phyloP scores from a whole-genome alignment of 257 asterid species.

The Lycium barbarum region DNA sequence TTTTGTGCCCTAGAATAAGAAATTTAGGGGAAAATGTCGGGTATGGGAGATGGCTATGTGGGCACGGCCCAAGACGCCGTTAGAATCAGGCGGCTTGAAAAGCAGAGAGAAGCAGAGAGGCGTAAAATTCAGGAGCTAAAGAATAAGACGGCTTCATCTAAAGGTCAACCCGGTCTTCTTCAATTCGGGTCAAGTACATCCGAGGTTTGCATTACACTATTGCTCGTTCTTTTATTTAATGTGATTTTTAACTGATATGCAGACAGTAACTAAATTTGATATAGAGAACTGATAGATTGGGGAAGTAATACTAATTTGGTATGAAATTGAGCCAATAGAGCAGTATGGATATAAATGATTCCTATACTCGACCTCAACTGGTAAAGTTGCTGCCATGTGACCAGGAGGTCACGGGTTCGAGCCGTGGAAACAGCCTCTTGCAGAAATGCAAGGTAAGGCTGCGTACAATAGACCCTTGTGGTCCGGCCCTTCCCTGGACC shows the following conservation, averaged over 20 bases:
- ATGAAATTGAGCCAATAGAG: not conserved
- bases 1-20: not conserved
- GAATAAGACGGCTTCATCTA: conserved; percentile 80
- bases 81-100: conserved; percentile 93
- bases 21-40: conserved; percentile 68
- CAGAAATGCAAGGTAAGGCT: too few species aligned
- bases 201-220: conserved; percentile 55
- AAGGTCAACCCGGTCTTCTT: conserved; percentile 92
- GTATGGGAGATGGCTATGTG: conserved; percentile 99
- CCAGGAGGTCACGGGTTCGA: too few species aligned
- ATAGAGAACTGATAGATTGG: not conserved
- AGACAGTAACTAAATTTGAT: not conserved
- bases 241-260: not conserved
- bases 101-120: conserved; percentile 99
- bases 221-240: not conserved
- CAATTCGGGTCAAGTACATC: conserved; percentile 98
- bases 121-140: conserved; percentile 94
- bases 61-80: conserved; percentile 98
- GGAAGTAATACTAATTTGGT: too few species aligned
- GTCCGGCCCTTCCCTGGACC: too few species aligned
- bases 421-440: too few species aligned
- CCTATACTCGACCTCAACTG: not conserved
- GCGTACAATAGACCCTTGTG: too few species aligned
- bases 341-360: not conserved
- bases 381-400: too few species aligned